Percentiles rank a stretch among this genome's conserved stretches.
These are phyloP conservation scores for Alternaria atra DNA, from an alignment of 2,329 filamentous ascomycete genomes.

Conservation along the genomic window DNA sequence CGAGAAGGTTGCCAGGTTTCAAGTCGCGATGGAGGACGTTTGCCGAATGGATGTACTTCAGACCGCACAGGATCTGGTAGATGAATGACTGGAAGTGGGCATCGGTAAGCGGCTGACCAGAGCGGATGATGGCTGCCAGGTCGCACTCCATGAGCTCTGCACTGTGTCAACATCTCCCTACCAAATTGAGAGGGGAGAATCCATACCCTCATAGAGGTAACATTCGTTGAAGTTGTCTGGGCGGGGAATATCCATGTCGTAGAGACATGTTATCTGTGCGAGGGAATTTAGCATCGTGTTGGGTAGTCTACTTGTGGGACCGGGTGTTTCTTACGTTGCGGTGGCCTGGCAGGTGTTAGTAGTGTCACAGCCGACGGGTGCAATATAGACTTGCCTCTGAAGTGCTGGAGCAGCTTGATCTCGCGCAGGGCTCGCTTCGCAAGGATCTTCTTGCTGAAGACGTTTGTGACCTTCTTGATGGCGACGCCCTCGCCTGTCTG, in stretches of 20 bases:
- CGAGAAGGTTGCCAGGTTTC: constrained; percentile 95
- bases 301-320: constrained; percentile 61
- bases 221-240: constrained; percentile 99
- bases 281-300: constrained; percentile 49
- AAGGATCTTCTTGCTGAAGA: constrained; percentile 99
- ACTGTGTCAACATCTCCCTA: constrained; percentile 30
- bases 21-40: constrained; percentile 97
- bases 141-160: constrained; percentile 99
- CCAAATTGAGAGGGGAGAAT: neutral
- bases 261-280: constrained; percentile 91
- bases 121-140: constrained; percentile 95
- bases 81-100: constrained; percentile 99
- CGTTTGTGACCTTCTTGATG: constrained; percentile 99
- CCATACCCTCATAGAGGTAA: constrained; percentile 92
- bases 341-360: constrained; percentile 52
- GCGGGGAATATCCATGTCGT: constrained; percentile 98
- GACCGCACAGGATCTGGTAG: constrained; percentile 97
- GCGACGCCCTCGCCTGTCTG: constrained; percentile 92
- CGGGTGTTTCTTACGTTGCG: constrained; percentile 53
- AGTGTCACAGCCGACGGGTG: constrained; percentile 5
- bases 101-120: constrained; percentile 94
- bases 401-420: constrained; percentile 98
- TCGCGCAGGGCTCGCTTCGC: constrained; percentile 97
- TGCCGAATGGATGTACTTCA: constrained; percentile 99
- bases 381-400: constrained; percentile 64